Evolutionary conservation across 2,329 filamentous ascomycete genomes (phyloP), one percentile per base, ranked within the genome.

Genomic region (Sarocladium brachiariae): DNA sequence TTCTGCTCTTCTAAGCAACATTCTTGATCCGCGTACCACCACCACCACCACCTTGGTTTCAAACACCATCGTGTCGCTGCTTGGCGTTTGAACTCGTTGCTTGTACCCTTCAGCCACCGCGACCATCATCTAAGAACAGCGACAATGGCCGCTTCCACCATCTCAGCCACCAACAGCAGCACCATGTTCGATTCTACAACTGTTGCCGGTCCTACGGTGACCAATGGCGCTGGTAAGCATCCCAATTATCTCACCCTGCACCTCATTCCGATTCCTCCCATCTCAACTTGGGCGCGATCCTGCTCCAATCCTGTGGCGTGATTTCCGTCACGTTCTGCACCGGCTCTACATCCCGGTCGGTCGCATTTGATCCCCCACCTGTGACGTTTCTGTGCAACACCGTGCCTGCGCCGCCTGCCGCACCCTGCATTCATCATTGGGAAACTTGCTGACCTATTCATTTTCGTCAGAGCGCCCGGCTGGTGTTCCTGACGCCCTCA

Each of bases 361-460:
- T n/a, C 43, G 25, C 33, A 30, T 19, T 21, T 13, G 7, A 4
- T 19, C 43, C 43, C 43, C 24, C 43, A 47, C 27, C 43, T 9
- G 43, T 47, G 43, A 47, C 43, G 43, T 47, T 14, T n/a, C 43
- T n/a, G 21, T 47, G 24, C 25, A 21, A 24, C 27, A 9, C n/a
- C 9, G 24, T 19, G 4, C 43, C 43, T 47, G 43, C 43, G 25
- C 43, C 43, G 27, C 18, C 27, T 21, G 3, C 21, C 21, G 43
- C 24, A 33, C 43, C 43, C 43, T 47, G 43, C 43, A 47, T 47
- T n/a, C 43, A 31, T 47, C 27, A 21, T 23, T 25, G 4, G 16
- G 24, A 47, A 47, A 30, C 43, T 25, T 47, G 43, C 43, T 47
- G 43, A 47, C 43, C 43, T 31, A 47, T 21, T 47, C 33, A 47